Percentiles rank a stretch among this genome's conserved stretches.
Conservation (phyloP, 2,329 filamentous ascomycete genomes). For the Fusarium multiceps region DNA sequence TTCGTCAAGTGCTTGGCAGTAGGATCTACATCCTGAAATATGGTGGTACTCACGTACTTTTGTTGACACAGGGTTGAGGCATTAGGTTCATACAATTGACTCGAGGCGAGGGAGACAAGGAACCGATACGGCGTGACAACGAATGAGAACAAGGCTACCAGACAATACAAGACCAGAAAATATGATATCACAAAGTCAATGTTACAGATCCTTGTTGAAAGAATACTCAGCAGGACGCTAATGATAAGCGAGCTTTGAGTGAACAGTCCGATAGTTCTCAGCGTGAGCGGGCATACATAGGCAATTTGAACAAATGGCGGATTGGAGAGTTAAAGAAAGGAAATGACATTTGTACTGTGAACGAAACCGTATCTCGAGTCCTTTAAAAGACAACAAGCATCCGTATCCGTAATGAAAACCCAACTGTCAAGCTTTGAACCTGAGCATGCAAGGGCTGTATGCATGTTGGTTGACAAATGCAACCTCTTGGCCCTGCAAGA, state of each 20-base stretch:
- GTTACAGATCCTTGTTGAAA: background rate
- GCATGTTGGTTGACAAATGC: background rate
- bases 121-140: background rate
- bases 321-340: too few species aligned
- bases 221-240: background rate
- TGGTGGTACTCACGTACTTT: background rate
- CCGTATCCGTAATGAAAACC: too few species aligned
- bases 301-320: too few species aligned
- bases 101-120: background rate
- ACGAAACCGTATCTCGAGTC: too few species aligned
- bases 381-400: too few species aligned
- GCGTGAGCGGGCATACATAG: too few species aligned
- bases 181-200: background rate
- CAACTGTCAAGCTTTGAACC: background rate
- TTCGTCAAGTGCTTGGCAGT: background rate
- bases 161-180: background rate
- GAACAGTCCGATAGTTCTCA: background rate
- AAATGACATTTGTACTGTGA: too few species aligned
- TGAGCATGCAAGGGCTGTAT: background rate
- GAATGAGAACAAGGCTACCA: background rate
- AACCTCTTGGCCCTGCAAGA: slow-evolving; percentile 12
- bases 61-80: background rate
- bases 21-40: background rate
- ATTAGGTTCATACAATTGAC: background rate
- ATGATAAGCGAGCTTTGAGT: background rate